Evolutionary conservation across 208 protist genomes (phyloP), one percentile per base, ranked within the genome.

Genomic region (Endotrypanum monterogeii): DNA sequence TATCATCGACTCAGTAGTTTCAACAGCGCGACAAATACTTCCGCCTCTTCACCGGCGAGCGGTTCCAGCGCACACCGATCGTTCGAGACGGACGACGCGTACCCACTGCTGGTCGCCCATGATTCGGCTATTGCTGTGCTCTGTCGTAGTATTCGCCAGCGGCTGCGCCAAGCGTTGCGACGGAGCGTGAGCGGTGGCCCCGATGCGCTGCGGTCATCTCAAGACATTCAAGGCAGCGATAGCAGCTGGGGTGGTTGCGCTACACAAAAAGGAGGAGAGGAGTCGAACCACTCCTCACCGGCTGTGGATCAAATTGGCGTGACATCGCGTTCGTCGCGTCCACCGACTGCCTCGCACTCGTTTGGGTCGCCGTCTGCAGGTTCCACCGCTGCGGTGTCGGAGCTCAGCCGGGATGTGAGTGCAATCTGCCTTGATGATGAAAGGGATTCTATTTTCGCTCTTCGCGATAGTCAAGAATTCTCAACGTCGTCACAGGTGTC

Each of bases 51-150:
- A 16, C n/a, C 23, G 2, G 55, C 23, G 14, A 80, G 75, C 41
- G 51, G 39, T 3, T 44, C 32, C 14, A 74, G 69, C 39, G 32
- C 66, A 41, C 72, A 52, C 5, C 30, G 50, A 35, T 71, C 69
- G 7, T 48, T 18, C 20, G 63, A 74, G 54, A 71, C 63, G 6
- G 75, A 72, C 65, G 76, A 81, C 23, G 66, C 76, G 25, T 81
- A 76, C 66, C 76, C 70, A 16, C 44, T 69, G 16, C 44, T 69
- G 16, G 37, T 58, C 0, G n/a, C 66, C 12, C 66, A 56, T 25
- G 71, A 68, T 30, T 81, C 76, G 0, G 76, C 76, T 1, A 73
- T 63, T 25, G 71, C 76, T 50, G 71, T 57, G 3, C 76, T 81
- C 16, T 81, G 76, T 39, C 70, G 76, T 8, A 68, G 69, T 35